Conservation (phyloP, 2,329 filamentous ascomycete species). For the Remersonia thermophila region DNA sequence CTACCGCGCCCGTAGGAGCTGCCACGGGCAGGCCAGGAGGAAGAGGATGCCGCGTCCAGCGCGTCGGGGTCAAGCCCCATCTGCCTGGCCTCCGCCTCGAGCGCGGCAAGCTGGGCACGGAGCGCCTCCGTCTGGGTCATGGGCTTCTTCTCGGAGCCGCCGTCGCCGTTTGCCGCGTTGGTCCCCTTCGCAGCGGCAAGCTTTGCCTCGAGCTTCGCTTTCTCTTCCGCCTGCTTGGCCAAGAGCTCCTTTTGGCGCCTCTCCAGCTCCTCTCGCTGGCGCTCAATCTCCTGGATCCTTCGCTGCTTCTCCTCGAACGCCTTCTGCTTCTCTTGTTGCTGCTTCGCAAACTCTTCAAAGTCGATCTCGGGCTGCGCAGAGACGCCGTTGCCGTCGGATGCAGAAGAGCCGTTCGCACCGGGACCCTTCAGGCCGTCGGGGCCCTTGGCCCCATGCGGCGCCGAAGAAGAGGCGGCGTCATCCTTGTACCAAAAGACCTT, state of each 20-base stretch:
- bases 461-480: constrained; percentile 25
- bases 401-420: constrained; percentile 3
- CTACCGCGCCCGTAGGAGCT: constrained; percentile 1
- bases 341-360: constrained; percentile 53
- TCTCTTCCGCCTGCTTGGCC: constrained; percentile 53
- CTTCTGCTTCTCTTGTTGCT: constrained; percentile 61
- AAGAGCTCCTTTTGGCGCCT: constrained; percentile 49
- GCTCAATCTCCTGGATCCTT: constrained; percentile 51
- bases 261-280: constrained; percentile 51
- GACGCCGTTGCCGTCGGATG: constrained; percentile 3
- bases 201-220: constrained; percentile 46
- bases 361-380: constrained; percentile 45
- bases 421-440: constrained; percentile 17
- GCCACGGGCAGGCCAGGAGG: constrained; percentile 6
- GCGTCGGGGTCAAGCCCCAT: constrained; percentile 53
- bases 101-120: constrained; percentile 57
- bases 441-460: constrained; percentile 16
- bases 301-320: constrained; percentile 52
- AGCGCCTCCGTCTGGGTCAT: constrained; percentile 48
- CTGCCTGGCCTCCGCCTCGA: constrained; percentile 59
- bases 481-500: constrained; percentile 69
- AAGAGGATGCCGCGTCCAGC: constrained; percentile 28
- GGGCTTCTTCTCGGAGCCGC: constrained; percentile 18
- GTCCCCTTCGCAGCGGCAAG: constrained; percentile 29
- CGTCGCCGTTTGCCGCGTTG: constrained; percentile 11